Evolutionary conservation across 2,329 filamentous ascomycete species (phyloP).

Genomic region (Scedosporium apiospermum): DNA sequence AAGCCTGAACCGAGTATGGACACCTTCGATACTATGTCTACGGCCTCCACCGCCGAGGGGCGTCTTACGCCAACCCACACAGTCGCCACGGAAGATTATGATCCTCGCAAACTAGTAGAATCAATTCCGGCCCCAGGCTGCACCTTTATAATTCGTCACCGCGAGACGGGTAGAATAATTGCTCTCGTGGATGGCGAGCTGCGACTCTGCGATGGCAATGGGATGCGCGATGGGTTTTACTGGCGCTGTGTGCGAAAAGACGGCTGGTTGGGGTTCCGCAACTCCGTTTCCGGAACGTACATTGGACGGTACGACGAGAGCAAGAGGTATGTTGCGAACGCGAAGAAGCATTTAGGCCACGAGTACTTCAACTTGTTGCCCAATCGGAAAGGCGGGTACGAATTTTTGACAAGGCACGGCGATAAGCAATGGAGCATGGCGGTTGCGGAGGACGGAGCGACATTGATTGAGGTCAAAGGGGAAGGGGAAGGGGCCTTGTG

Average conservation of each 20-base stretch:
- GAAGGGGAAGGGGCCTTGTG: conserved; percentile 19
- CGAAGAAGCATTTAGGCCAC: conserved; percentile 14
- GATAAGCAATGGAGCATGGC: conserved; percentile 20
- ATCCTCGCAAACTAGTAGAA: background rate
- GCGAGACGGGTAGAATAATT: conserved; percentile 16
- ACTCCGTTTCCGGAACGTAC: conserved; percentile 20
- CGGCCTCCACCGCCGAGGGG: no score
- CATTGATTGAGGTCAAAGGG: conserved; percentile 15
- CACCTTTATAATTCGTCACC: conserved; percentile 21
- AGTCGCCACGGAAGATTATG: no score
- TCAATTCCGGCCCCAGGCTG: conserved; percentile 12
- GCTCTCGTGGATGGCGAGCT: conserved; percentile 20
- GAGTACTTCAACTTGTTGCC: conserved; percentile 21
- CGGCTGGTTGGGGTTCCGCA: conserved; percentile 28
- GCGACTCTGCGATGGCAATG: conserved; percentile 12
- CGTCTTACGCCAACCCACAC: no score
- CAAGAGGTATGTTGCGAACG: conserved; percentile 9
- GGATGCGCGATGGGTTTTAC: conserved; percentile 16
- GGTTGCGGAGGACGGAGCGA: conserved; percentile 12
- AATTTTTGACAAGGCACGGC: conserved; percentile 19
- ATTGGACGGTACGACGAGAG: conserved; percentile 16
- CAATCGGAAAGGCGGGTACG: conserved; percentile 21
- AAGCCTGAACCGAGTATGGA: no score
- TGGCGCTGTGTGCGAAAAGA: conserved; percentile 27
- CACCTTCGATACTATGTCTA: no score